Conservation (phyloP, 495 filamentous ascomycete species). For the Talaromyces liani region DNA sequence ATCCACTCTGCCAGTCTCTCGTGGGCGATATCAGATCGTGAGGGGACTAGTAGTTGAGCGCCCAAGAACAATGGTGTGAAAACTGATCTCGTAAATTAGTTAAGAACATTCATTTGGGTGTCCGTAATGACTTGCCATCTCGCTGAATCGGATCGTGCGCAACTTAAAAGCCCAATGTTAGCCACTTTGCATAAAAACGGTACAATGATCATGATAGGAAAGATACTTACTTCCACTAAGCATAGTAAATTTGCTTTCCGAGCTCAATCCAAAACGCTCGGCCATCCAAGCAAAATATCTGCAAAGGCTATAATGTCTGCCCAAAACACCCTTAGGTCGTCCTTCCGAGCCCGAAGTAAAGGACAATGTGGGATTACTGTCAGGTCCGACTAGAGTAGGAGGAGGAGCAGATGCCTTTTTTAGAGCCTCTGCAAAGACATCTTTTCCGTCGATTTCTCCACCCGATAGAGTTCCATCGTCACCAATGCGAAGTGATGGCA, state of each 20-base stretch:
- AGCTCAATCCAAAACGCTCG: constrained; percentile 64
- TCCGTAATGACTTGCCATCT: constrained; percentile 34
- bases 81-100: constrained; percentile 35
- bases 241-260: constrained; percentile 76
- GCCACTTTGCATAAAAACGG: neutral
- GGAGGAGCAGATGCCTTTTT: constrained; percentile 38
- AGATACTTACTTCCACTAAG: constrained; percentile 79
- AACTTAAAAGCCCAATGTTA: constrained; percentile 11
- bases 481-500: constrained; percentile 67
- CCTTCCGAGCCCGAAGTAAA: constrained; percentile 89
- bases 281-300: constrained; percentile 95
- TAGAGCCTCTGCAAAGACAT: constrained; percentile 20
- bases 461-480: constrained; percentile 71
- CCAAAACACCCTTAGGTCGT: constrained; percentile 76
- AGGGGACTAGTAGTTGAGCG: constrained; percentile 73
- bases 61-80: constrained; percentile 91
- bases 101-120: neutral
- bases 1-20: constrained; percentile 92
- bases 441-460: constrained; percentile 55
- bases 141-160: constrained; percentile 88
- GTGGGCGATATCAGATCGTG: constrained; percentile 78
- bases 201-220: constrained; percentile 69
- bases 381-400: constrained; percentile 79
- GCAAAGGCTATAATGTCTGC: constrained; percentile 79
- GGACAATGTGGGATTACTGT: constrained; percentile 72